A percentile compares a stretch with the other conserved stretches of the same genome.
Conservation (phyloP, 306 rosid species). For the Albizia julibrissin region DNA sequence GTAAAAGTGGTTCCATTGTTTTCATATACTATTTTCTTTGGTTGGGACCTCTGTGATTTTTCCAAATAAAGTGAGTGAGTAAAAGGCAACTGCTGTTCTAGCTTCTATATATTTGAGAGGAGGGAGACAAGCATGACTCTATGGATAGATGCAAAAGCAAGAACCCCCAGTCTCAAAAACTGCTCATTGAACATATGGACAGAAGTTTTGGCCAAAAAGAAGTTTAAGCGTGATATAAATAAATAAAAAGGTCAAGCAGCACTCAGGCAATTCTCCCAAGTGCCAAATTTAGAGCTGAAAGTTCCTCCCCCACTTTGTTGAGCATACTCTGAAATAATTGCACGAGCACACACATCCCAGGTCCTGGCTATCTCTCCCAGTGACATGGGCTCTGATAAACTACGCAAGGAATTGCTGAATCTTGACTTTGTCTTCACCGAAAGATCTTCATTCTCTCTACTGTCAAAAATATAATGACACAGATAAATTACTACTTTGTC, state of each 20-base stretch:
- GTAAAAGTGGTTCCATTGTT: too few relatives aligned
- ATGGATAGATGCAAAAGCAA: neutral
- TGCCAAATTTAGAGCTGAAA: conserved; percentile 87
- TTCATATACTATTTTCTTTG: too few relatives aligned
- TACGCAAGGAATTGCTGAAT: conserved; percentile 75
- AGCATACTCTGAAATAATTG: conserved; percentile 73
- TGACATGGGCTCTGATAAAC: conserved; percentile 84
- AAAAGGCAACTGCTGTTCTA: neutral
- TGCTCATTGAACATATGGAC: neutral
- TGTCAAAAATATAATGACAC: conserved; percentile 35
- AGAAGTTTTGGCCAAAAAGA: conserved; percentile 14
- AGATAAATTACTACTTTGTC: conserved; percentile 14
- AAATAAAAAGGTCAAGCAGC: conserved; percentile 39
- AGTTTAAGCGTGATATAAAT: conserved; percentile 15
- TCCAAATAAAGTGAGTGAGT: neutral
- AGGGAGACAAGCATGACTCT: neutral
- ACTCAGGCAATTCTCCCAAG: conserved; percentile 73
- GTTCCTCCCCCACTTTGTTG: conserved; percentile 91
- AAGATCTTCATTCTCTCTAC: conserved; percentile 81
- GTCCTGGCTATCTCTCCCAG: conserved; percentile 73
- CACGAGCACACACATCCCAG: conserved; percentile 86
- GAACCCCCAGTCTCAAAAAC: neutral
- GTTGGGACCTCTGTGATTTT: too few relatives aligned
- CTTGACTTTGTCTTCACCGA: conserved; percentile 73
- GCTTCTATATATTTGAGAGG: neutral